Conservation (phyloP, 306 rosid genomes). For the Rubus parviflorus region DNA sequence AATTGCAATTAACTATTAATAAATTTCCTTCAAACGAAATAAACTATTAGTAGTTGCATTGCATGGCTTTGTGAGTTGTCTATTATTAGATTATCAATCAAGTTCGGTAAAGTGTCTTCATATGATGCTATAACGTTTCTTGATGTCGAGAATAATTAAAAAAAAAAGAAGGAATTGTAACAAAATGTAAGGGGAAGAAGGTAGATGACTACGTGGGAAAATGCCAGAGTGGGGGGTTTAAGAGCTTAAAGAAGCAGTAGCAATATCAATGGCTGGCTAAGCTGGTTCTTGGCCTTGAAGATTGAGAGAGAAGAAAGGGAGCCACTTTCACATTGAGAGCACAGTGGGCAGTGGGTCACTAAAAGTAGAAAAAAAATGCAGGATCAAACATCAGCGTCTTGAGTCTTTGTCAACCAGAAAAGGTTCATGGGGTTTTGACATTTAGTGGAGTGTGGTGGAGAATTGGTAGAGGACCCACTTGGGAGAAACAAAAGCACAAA, state of each 20-base stretch:
- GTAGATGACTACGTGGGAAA: neutral
- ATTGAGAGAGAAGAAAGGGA: neutral
- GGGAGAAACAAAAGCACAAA: constrained; percentile 24
- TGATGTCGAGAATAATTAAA: neutral
- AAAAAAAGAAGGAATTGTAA: too few species aligned
- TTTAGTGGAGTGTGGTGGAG: constrained; percentile 52
- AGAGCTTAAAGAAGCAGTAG: neutral
- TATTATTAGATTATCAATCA: neutral
- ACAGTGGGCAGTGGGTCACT: neutral
- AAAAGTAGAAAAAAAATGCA: constrained; percentile 9
- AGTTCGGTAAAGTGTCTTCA: neutral
- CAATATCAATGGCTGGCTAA: neutral
- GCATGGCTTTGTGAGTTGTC: neutral
- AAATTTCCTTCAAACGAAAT: neutral
- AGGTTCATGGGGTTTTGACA: constrained; percentile 45
- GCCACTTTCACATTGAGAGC: neutral
- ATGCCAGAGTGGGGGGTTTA: neutral
- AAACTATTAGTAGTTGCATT: neutral
- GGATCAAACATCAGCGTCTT: constrained; percentile 14
- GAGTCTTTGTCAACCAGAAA: constrained; percentile 55
- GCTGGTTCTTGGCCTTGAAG: neutral
- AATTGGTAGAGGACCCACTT: constrained; percentile 51
- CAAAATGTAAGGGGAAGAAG: too few species aligned
- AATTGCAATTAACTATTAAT: neutral
- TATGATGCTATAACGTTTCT: too few species aligned